phyloP scores from a whole-genome alignment of 495 filamentous ascomycete genomes.

The Achaetomiella virescens region DNA sequence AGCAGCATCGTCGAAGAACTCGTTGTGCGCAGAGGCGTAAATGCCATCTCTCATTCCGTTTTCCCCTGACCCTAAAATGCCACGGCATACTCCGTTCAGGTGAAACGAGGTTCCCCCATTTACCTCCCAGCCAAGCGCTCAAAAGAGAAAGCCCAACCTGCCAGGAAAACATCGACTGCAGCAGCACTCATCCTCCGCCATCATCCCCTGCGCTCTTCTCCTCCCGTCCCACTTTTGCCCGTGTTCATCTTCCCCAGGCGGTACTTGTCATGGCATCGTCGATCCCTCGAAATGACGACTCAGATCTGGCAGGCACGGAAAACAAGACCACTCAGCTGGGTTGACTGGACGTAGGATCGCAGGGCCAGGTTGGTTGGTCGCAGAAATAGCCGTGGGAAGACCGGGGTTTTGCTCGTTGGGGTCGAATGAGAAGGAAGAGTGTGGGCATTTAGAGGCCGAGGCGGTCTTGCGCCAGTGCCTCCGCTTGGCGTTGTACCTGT shows the following conservation, averaged over 20 bases:
- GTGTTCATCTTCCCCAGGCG: not conserved
- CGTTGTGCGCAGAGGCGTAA: conserved; percentile 3
- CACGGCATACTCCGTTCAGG: conserved; percentile 16
- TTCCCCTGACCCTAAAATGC: conserved; percentile 25
- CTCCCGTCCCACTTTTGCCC: not conserved
- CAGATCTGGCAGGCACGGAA: not conserved
- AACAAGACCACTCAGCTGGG: not conserved
- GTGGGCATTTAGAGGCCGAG: conserved; percentile 77
- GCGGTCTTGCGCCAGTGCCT: conserved; percentile 99
- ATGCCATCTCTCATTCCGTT: conserved; percentile 17
- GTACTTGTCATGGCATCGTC: conserved; percentile 1
- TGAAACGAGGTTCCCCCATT: conserved; percentile 9
- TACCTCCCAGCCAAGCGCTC: conserved; percentile 15
- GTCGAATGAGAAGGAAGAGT: conserved; percentile 25
- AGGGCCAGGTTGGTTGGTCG: not conserved
- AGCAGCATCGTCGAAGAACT: not conserved
- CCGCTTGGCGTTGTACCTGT: conserved; percentile 98
- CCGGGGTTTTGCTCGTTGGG: conserved; percentile 17
- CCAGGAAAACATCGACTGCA: conserved; percentile 2
- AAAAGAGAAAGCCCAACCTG: conserved; percentile 15
- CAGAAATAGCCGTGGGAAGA: conserved; percentile 11
- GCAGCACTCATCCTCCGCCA: not conserved
- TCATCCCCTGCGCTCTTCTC: conserved; percentile 1
- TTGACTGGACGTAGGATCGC: not conserved
- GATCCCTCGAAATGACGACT: conserved; percentile 1